phyloP scores from a whole-genome alignment of 2,329 filamentous ascomycete species.

The Rosellinia necatrix region DNA sequence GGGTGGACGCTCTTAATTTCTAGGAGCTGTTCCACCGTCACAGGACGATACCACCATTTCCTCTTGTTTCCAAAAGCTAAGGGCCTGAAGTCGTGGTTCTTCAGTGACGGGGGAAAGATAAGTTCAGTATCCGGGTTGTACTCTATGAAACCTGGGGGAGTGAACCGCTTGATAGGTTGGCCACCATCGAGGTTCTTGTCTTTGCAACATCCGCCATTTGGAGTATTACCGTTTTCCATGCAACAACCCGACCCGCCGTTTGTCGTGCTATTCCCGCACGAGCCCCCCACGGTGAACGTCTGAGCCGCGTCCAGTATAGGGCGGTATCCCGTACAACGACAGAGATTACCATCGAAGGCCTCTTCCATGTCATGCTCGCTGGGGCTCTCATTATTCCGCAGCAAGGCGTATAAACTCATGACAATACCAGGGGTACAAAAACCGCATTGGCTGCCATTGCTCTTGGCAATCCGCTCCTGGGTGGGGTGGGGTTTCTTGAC shows the following conservation, averaged over 20 bases:
- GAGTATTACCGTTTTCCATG: constrained; percentile 65
- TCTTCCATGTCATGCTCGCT: constrained; percentile 87
- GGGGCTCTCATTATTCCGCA: constrained; percentile 81
- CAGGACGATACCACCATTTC: constrained; percentile 91
- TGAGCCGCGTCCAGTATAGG: constrained; percentile 94
- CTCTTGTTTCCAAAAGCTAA: constrained; percentile 91
- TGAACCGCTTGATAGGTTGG: constrained; percentile 70
- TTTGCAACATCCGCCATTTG: constrained; percentile 71
- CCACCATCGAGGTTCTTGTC: constrained; percentile 55
- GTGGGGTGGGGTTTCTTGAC: constrained; percentile 84
- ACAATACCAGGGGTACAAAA: constrained; percentile 98
- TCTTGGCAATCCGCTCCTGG: constrained; percentile 88
- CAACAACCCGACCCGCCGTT: constrained; percentile 67
- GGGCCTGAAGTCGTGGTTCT: constrained; percentile 80
- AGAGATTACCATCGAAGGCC: constrained; percentile 95
- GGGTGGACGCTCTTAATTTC: constrained; percentile 89
- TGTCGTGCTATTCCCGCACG: constrained; percentile 54
- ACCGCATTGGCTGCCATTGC: constrained; percentile 88
- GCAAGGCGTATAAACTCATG: constrained; percentile 92
- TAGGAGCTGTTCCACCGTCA: constrained; percentile 82
- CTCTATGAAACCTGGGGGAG: constrained; percentile 87
- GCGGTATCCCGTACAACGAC: constrained; percentile 92
- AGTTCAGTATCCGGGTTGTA: constrained; percentile 93
- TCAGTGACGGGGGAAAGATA: constrained; percentile 87
- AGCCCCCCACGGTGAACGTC: constrained; percentile 70